phyloP scores from a whole-genome alignment of 352 stramenopile genomes.

The Globisporangium canariense region DNA sequence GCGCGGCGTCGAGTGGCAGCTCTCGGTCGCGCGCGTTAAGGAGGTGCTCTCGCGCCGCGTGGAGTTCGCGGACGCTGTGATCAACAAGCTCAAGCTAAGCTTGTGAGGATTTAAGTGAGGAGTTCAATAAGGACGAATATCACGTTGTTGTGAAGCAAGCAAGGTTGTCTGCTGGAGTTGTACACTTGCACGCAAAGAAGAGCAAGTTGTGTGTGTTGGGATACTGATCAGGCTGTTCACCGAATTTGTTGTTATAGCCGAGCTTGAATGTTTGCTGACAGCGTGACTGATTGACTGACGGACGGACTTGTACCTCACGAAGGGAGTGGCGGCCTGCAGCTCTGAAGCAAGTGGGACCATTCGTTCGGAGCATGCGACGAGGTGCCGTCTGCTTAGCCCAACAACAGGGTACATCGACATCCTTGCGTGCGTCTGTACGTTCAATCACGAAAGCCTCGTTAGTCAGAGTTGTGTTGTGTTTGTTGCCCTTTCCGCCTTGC shows the following conservation, averaged over 20 bases:
- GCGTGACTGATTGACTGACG: background rate
- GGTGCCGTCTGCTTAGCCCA: background rate
- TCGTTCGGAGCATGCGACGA: background rate
- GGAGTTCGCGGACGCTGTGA: slow-evolving; percentile 64
- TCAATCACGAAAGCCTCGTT: background rate
- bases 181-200: background rate
- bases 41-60: slow-evolving; percentile 73
- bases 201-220: background rate
- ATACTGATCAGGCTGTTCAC: background rate
- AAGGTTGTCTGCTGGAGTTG: background rate
- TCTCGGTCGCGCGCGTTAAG: slow-evolving; percentile 66
- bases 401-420: background rate
- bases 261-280: background rate
- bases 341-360: background rate
- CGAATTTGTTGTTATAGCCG: background rate
- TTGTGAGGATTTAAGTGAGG: slow-evolving; percentile 4
- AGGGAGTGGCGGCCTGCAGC: too few relatives aligned
- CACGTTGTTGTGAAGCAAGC: slow-evolving; percentile 1
- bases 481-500: background rate
- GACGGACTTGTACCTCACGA: background rate
- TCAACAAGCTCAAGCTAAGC: slow-evolving; percentile 60
- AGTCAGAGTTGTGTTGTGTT: background rate
- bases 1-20: slow-evolving; percentile 65
- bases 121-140: background rate
- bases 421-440: background rate